Base-by-base conservation (phyloP, 2,329 filamentous ascomycete genomes). In the Hymenoscyphus fraxineus region DNA sequence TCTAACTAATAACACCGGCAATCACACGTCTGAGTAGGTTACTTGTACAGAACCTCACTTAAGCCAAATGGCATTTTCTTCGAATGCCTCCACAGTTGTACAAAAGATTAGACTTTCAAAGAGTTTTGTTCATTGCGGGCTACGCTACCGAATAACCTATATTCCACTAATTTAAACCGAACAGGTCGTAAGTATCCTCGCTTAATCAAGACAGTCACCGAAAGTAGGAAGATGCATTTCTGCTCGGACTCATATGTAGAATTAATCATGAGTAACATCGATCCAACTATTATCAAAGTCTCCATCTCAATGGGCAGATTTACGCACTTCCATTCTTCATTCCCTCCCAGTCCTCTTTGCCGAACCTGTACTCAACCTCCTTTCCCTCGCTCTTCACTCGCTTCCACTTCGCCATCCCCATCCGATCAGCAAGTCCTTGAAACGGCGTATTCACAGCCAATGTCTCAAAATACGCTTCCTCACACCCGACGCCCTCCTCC, bases 261-360 rank as follows among this genome's bases (percentile, higher is more conserved):
- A 44, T 44, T 6, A 44, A 16, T 44, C 13, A 44, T 5, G 41
- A 44, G 41, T 44, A 44, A 44, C 41, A 5, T n/a, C 19, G 41
- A 44, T 44, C 41, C 13, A 44, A 44, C 22, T 54, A n/a, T 47
- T 13, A 31, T 44, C 58, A 51, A 47, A 51, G 58, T 27, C 16
- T n/a, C 57, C 16, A 12, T 59, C 57, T 41, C 32, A 40, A 31
- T 59, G 13, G 22, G 38, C 16, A 9, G 51, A 54, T 61, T 27
- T 15, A 31, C 15, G 31, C 27, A 62, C 59, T 63, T 38, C 51
- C 38, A 62, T 51, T 61, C 31, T 59, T 57, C n/a, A 57, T 44
- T 62, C 51, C 51, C 59, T 64, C 40, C 61, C 64, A 63, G 51
- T 66, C 44, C 31, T 64, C 32, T 56, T 51, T 56, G 22, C 56